A percentile compares a stretch with the other conserved stretches of the same genome.
phyloP scores from a whole-genome alignment of 2,329 filamentous ascomycete genomes.

The Sclerotinia glacialis region DNA sequence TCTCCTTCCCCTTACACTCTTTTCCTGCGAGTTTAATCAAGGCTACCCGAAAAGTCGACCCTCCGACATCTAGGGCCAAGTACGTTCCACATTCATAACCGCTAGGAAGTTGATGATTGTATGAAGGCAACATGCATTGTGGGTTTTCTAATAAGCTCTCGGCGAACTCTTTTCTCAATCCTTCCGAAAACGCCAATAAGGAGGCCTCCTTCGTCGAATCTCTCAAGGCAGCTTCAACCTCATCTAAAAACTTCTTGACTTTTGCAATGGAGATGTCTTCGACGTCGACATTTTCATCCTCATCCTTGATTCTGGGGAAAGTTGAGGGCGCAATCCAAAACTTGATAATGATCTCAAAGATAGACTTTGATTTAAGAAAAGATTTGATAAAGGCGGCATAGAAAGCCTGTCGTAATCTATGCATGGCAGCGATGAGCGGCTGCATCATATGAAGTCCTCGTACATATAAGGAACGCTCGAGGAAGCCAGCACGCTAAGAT shows the following conservation, averaged over 20 bases:
- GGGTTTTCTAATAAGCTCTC: constrained; percentile 51
- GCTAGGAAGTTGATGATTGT: constrained; percentile 61
- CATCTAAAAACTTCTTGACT: constrained; percentile 50
- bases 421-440: constrained; percentile 56
- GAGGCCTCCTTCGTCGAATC: constrained; percentile 47
- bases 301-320: constrained; percentile 30
- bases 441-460: constrained; percentile 42
- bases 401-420: constrained; percentile 53
- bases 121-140: constrained; percentile 64
- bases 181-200: constrained; percentile 45
- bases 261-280: constrained; percentile 27
- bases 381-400: constrained; percentile 55
- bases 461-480: constrained; percentile 36
- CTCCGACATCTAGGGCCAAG: constrained; percentile 65
- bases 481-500: constrained; percentile 16
- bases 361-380: constrained; percentile 57
- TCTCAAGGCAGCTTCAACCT: constrained; percentile 54
- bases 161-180: constrained; percentile 54
- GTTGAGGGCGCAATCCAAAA: constrained; percentile 49
- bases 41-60: constrained; percentile 64
- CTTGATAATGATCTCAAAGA: constrained; percentile 56
- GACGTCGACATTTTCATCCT: constrained; percentile 28
- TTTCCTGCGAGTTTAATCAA: constrained; percentile 58
- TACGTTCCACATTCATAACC: constrained; percentile 58
- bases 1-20: constrained; percentile 43